Percentiles rank a stretch among this genome's conserved stretches.
Conservation (phyloP, 2,329 filamentous ascomycete genomes). For the Ascochyta fabae region DNA sequence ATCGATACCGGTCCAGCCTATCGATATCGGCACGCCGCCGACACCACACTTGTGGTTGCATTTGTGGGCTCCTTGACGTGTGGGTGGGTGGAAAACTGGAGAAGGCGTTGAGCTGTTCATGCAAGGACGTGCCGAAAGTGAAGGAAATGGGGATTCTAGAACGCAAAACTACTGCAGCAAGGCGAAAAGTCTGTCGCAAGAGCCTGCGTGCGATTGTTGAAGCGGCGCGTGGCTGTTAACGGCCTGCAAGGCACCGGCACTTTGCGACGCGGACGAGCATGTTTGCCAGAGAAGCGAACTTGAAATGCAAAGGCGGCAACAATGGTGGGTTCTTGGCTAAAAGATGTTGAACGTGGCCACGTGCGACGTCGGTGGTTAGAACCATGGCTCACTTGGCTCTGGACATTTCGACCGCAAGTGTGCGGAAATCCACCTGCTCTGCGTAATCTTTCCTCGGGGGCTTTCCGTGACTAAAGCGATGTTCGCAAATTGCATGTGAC, state of each 20-base stretch:
- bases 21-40: constrained; percentile 18
- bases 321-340: background rate
- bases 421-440: background rate
- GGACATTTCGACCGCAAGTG: background rate
- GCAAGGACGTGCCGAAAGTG: constrained; percentile 8
- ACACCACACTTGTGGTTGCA: constrained; percentile 1
- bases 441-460: background rate
- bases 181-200: constrained; percentile 16
- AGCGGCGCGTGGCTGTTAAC: constrained; percentile 9
- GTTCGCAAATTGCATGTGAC: background rate
- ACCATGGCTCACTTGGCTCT: constrained; percentile 6
- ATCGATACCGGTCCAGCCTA: constrained; percentile 15
- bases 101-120: constrained; percentile 12
- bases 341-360: constrained; percentile 4
- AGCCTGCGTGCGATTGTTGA: background rate
- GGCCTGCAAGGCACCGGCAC: constrained; percentile 16
- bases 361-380: background rate
- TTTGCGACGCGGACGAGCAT: background rate
- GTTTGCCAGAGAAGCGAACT: background rate
- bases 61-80: constrained; percentile 4
- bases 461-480: no score
- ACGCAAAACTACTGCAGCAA: constrained; percentile 14
- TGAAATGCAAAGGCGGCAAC: background rate
- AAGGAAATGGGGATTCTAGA: constrained; percentile 14
- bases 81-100: constrained; percentile 16